These are phyloP conservation scores for Mycena latifolia DNA, from an alignment of 768 basidiomycete species.

Conservation along the genomic window DNA sequence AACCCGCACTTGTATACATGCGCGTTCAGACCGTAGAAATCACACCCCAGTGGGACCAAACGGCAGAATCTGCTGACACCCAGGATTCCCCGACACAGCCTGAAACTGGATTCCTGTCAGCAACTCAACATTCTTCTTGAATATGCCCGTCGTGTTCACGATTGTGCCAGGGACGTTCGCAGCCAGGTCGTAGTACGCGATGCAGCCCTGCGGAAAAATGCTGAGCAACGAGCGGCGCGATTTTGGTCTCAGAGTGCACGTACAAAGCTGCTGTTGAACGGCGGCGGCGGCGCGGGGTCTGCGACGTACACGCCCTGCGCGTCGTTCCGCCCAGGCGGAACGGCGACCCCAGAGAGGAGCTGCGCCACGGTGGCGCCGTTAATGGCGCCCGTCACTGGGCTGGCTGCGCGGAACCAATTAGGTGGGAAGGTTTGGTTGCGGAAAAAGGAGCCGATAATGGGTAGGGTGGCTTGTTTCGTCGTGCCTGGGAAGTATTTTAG, in stretches of 20 bases:
- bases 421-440: constrained; percentile 31
- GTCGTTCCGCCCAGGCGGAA: constrained; percentile 27
- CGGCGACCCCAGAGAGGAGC: constrained; percentile 6
- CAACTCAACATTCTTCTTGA: constrained; percentile 27
- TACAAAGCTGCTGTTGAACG: constrained; percentile 34
- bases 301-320: constrained; percentile 30
- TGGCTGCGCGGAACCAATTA: constrained; percentile 31
- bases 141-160: constrained; percentile 26
- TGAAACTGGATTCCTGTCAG: constrained; percentile 26
- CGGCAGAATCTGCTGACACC: constrained; percentile 29
- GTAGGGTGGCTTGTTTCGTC: constrained; percentile 27
- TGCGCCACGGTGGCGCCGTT: background rate
- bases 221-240: too few species aligned
- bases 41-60: constrained; percentile 31
- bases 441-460: constrained; percentile 29
- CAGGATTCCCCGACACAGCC: constrained; percentile 19
- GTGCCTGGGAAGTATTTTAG: constrained; percentile 18
- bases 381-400: constrained; percentile 22
- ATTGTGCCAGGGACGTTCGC: constrained; percentile 18
- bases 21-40: too few species aligned
- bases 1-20: too few species aligned
- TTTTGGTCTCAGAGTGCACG: background rate
- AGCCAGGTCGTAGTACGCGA: constrained; percentile 23
- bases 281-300: constrained; percentile 29
- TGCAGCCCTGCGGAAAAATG: constrained; percentile 11